Conservation (phyloP, 495 filamentous ascomycete species). For the Ramalina peruviana region DNA sequence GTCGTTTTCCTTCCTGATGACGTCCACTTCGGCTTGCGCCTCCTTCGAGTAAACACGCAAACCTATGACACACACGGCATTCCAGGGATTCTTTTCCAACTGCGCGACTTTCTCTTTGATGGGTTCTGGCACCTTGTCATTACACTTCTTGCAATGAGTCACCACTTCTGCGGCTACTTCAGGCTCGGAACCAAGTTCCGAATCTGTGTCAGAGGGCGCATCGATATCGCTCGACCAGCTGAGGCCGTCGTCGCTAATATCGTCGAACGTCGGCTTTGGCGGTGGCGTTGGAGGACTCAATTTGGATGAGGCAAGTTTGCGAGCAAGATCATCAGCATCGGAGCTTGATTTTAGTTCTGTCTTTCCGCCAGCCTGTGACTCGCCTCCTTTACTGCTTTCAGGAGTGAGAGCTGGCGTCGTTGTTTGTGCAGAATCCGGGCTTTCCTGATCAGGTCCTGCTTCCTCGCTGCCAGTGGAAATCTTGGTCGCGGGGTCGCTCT, state of each 20-base stretch:
- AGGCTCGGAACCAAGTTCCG: too few relatives aligned
- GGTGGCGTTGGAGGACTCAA: not conserved
- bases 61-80: conserved; percentile 39
- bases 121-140: too few relatives aligned
- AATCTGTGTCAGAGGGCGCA: conserved; percentile 1
- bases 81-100: conserved; percentile 28
- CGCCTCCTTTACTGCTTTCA: too few relatives aligned
- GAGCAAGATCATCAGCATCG: too few relatives aligned
- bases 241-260: conserved; percentile 7
- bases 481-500: too few relatives aligned
- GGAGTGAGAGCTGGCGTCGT: too few relatives aligned
- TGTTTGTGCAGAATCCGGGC: too few relatives aligned
- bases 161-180: conserved; percentile 5
- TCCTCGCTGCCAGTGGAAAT: too few relatives aligned
- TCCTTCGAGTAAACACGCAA: conserved; percentile 34
- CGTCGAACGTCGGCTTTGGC: conserved; percentile 1
- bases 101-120: conserved; percentile 7
- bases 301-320: conserved; percentile 4
- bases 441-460: too few relatives aligned
- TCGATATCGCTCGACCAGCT: conserved; percentile 7
- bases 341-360: too few relatives aligned
- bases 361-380: too few relatives aligned
- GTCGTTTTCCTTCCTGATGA: conserved; percentile 14
- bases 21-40: conserved; percentile 26
- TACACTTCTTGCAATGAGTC: too few relatives aligned